These are phyloP conservation scores for Neonectria coccinea DNA, from an alignment of 2,329 filamentous ascomycete genomes.

Conservation along the genomic window DNA sequence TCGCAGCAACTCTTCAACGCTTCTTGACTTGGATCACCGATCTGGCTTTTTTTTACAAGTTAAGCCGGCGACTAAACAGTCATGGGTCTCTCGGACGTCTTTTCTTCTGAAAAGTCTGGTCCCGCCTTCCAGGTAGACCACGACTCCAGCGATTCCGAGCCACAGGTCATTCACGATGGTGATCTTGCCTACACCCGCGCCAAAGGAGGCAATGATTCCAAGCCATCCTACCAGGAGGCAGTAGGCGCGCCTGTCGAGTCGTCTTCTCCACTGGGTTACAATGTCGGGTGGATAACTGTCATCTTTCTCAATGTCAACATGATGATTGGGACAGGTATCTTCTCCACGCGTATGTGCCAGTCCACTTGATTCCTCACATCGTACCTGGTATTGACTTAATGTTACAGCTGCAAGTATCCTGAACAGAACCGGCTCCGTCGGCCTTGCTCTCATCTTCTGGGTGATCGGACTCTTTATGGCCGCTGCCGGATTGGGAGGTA, in stretches of 20 bases:
- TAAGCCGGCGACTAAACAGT: not conserved
- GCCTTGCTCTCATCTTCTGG: slow-evolving; percentile 73
- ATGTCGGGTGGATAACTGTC: slow-evolving; percentile 66
- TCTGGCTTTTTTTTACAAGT: not conserved
- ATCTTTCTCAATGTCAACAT: slow-evolving; percentile 71
- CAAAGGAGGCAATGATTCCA: slow-evolving; percentile 61
- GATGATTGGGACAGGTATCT: slow-evolving; percentile 74
- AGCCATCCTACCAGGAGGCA: slow-evolving; percentile 69
- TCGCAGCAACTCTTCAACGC: not conserved
- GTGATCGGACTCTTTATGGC: slow-evolving; percentile 70
- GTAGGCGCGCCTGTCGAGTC: slow-evolving; percentile 71
- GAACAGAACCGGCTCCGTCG: slow-evolving; percentile 69
- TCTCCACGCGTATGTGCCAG: slow-evolving; percentile 68
- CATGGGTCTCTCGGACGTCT: not conserved
- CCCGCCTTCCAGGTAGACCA: not conserved
- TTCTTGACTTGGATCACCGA: not conserved
- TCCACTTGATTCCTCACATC: too few relatives aligned
- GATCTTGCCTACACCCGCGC: slow-evolving; percentile 36
- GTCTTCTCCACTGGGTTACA: slow-evolving; percentile 69
- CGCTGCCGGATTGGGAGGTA: slow-evolving; percentile 58
- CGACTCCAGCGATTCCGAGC: slow-evolving; percentile 24
- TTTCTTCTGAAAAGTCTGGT: slow-evolving; percentile 12
- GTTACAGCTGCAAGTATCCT: slow-evolving; percentile 65
- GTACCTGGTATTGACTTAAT: slow-evolving; percentile 40
- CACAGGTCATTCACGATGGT: slow-evolving; percentile 36